Base-by-base conservation (phyloP, 371 early-diverging fungal species). In the Thermomucor indicae-seudaticae region DNA sequence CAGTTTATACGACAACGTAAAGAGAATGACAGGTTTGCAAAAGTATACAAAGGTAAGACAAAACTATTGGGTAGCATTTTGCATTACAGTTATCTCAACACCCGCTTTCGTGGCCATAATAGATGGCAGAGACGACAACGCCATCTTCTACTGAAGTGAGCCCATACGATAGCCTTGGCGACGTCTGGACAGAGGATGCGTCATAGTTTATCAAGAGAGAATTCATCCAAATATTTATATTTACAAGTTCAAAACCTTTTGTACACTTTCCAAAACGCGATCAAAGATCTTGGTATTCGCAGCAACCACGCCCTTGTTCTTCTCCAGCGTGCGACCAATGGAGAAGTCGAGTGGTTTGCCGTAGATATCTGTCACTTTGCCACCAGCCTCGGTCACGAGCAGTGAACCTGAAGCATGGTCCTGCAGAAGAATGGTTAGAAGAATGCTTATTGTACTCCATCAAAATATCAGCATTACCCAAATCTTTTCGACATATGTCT, bases 341-440 rank as follows among this genome's bases (percentile, higher is more conserved):
- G 93, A 86, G 57, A 97, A 98, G 58, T 95, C 93, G 34, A 98
- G 79, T 4, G 84, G 80, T 51, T 85, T 78, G 23, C 96, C 96
- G 40, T 80, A 34, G 22, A 94, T 66, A 57, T 97, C 97, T 14
- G 88, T 80, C 3, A 97, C 86, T 28, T 75, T 79, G 10, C 97
- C 98, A 12, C 98, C 98, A n/a, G 98, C 94, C 62, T 98, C 98
- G 5, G 75, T 64, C 6, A 97, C 88, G 52, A 98, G 60, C 14
- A 97, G 71, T 41, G 81, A 75, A 6, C 98, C 98, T 3, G 91
- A 86, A 23, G 95, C 98, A 75, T 98, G 98, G 67, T 97, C 98
- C 87, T 86, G 62, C 40, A 10, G n/a, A n/a, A n/a, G n/a, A n/a
- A n/a, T n/a, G n/a, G n/a, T n/a, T n/a, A n/a, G n/a, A n/a, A n/a